phyloP scores from a whole-genome alignment of 2,329 filamentous ascomycete species.

The Sporothrix humicola region DNA sequence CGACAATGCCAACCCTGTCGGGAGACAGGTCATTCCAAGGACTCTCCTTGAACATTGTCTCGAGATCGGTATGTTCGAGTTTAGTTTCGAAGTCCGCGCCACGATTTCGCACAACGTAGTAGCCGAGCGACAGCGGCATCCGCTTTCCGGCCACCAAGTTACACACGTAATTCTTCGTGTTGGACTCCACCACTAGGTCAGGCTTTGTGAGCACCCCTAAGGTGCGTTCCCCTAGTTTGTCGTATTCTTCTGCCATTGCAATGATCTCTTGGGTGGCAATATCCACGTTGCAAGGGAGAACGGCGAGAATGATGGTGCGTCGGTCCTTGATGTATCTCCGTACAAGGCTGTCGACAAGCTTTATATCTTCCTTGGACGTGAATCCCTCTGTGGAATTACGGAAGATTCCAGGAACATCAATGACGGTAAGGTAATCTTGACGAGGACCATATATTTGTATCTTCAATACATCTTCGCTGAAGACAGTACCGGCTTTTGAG shows the following conservation, averaged over 20 bases:
- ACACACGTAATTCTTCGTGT: not conserved
- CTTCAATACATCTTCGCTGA: not conserved
- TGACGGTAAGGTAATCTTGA: slow-evolving; percentile 3
- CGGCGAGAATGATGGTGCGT: slow-evolving; percentile 5
- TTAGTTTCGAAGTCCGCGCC: not conserved
- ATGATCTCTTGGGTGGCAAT: slow-evolving; percentile 23
- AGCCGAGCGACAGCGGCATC: slow-evolving; percentile 2
- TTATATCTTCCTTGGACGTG: slow-evolving; percentile 3
- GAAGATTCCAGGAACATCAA: slow-evolving; percentile 18
- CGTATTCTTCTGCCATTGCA: slow-evolving; percentile 11
- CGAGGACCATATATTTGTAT: not conserved
- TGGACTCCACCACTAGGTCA: not conserved
- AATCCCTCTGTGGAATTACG: slow-evolving; percentile 7
- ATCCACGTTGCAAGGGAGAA: slow-evolving; percentile 15
- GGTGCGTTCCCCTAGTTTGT: slow-evolving; percentile 6
- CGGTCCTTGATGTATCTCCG: not conserved
- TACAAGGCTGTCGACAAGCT: not conserved
- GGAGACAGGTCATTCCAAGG: not conserved
- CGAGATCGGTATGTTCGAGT: not conserved
- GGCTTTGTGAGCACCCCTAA: not conserved
- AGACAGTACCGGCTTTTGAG: not conserved
- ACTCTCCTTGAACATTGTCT: not conserved
- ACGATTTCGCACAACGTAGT: not conserved
- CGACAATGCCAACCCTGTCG: not conserved
- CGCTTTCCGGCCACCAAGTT: not conserved